Conservation (phyloP, 2,329 filamentous ascomycete species). For the Leptographium procerum region DNA sequence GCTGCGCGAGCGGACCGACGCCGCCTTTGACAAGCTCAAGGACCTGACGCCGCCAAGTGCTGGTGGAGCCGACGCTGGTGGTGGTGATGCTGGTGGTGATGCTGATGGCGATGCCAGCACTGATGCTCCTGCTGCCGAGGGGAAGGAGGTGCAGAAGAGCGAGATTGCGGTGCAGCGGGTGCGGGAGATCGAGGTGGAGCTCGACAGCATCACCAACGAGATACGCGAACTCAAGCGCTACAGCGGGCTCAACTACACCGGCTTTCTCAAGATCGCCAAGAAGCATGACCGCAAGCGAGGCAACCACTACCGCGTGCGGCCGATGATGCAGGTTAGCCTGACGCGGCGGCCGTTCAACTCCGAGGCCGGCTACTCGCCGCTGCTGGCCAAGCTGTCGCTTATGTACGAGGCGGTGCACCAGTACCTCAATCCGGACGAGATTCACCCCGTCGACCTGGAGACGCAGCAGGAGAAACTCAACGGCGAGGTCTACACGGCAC, state of each 20-base stretch:
- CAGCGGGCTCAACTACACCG: conserved; percentile 93
- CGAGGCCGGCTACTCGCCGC: conserved; percentile 74
- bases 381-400: conserved; percentile 81
- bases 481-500: conserved; percentile 66
- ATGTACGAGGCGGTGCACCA: conserved; percentile 95
- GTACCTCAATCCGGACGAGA: conserved; percentile 49
- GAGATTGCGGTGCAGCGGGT: conserved; percentile 42
- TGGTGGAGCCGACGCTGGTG: conserved; percentile 39
- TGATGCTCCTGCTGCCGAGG: no score
- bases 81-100: conserved; percentile 28
- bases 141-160: conserved; percentile 24
- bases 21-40: conserved; percentile 58
- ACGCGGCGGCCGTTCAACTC: conserved; percentile 89
- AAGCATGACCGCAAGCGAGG: conserved; percentile 96
- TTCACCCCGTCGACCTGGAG: conserved; percentile 33
- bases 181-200: conserved; percentile 62
- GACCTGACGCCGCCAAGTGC: conserved; percentile 63
- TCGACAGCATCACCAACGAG: conserved; percentile 81
- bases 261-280: conserved; percentile 96
- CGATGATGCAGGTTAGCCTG: conserved; percentile 82
- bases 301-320: conserved; percentile 73
- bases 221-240: conserved; percentile 91
- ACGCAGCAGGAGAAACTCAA: conserved; percentile 46
- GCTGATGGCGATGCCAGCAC: neutral
- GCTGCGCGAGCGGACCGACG: conserved; percentile 43